A percentile compares a stretch with the other conserved stretches of the same genome.
Evolutionary conservation across 2,329 filamentous ascomycete genomes (phyloP).

Genomic region (Fonsecaea multimorphosa): DNA sequence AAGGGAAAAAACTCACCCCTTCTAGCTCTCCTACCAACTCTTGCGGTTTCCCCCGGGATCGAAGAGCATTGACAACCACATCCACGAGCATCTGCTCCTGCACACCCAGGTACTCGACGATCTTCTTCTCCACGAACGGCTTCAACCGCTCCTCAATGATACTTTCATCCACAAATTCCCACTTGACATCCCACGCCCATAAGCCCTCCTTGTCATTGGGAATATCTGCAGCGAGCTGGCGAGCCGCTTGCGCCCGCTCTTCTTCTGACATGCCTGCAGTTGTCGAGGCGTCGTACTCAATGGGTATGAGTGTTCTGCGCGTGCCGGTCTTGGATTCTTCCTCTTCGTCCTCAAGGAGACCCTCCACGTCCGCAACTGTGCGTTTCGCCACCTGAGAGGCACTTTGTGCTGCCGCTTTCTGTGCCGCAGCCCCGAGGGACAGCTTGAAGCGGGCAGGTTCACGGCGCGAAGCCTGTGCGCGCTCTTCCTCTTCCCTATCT

Average conservation of each 20-base stretch:
- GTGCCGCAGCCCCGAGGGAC: slow-evolving; percentile 82
- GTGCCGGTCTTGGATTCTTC: slow-evolving; percentile 68
- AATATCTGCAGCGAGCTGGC: slow-evolving; percentile 85
- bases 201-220: slow-evolving; percentile 83
- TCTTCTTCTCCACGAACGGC: slow-evolving; percentile 97
- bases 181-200: slow-evolving; percentile 92
- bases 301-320: slow-evolving; percentile 78
- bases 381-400: slow-evolving; percentile 62
- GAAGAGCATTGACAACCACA: slow-evolving; percentile 85
- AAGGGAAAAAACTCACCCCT: slow-evolving; percentile 64
- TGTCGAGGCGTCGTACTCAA: slow-evolving; percentile 75
- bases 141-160: slow-evolving; percentile 84
- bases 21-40: slow-evolving; percentile 84
- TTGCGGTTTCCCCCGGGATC: slow-evolving; percentile 74
- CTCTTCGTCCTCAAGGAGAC: slow-evolving; percentile 92
- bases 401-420: slow-evolving; percentile 66
- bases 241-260: slow-evolving; percentile 80
- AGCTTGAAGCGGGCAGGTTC: slow-evolving; percentile 85
- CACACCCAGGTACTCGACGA: slow-evolving; percentile 93
- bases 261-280: slow-evolving; percentile 79
- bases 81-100: slow-evolving; percentile 96
- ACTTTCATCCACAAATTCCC: slow-evolving; percentile 84
- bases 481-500: slow-evolving; percentile 38
- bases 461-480: slow-evolving; percentile 49
- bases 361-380: slow-evolving; percentile 90